phyloP scores from a whole-genome alignment of 495 filamentous ascomycete genomes.

The Beverwykella pulmonaria region DNA sequence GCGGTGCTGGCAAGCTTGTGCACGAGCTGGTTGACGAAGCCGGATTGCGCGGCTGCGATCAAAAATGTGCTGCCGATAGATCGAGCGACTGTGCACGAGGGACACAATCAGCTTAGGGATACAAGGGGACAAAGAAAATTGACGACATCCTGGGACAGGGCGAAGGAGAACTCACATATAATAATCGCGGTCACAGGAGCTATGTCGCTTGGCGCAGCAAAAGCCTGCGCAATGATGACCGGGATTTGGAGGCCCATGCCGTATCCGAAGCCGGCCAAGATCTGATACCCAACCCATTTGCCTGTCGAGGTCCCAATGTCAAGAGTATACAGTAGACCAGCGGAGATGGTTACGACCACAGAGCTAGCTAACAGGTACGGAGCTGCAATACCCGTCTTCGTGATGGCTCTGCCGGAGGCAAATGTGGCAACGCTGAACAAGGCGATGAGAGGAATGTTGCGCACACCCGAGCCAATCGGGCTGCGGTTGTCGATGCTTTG shows the following conservation, averaged over 20 bases:
- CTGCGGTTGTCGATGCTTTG: slow-evolving; percentile 73
- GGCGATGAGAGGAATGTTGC: slow-evolving; percentile 64
- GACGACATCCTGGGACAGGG: neutral
- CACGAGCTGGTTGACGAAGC: slow-evolving; percentile 17
- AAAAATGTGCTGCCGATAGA: slow-evolving; percentile 13
- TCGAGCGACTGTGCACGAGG: slow-evolving; percentile 25
- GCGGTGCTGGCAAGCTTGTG: neutral
- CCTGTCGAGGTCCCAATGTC: slow-evolving; percentile 53
- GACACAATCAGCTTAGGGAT: no score
- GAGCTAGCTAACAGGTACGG: slow-evolving; percentile 69
- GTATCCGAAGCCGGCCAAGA: slow-evolving; percentile 67
- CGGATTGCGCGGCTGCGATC: slow-evolving; percentile 8
- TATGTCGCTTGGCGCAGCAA: neutral
- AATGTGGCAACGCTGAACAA: slow-evolving; percentile 50
- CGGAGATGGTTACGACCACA: slow-evolving; percentile 64
- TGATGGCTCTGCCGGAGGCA: slow-evolving; percentile 61
- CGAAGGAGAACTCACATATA: slow-evolving; percentile 28
- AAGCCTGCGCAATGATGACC: neutral
- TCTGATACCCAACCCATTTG: slow-evolving; percentile 79
- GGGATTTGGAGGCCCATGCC: slow-evolving; percentile 49
- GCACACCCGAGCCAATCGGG: slow-evolving; percentile 72
- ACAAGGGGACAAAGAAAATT: neutral
- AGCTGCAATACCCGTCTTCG: slow-evolving; percentile 71
- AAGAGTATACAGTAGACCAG: slow-evolving; percentile 70
- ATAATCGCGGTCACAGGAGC: slow-evolving; percentile 17